Evolutionary conservation across 2,329 filamentous ascomycete genomes (phyloP), one percentile per base, ranked within the genome.

Genomic region (Coccinonectria pachysandricola): DNA sequence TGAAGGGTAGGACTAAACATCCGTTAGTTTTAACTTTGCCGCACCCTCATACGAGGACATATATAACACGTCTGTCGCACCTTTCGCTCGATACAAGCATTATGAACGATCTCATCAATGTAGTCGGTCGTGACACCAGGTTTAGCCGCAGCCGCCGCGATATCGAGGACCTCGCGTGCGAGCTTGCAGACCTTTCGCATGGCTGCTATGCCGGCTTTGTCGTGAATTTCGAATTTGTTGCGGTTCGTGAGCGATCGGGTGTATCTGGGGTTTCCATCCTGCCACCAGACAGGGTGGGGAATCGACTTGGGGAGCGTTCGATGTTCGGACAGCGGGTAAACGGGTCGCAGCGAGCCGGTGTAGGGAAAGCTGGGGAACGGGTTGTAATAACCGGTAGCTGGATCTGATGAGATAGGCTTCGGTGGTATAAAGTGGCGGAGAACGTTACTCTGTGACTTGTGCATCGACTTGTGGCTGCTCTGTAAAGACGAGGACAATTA

Each of bases 101-200:
- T 84, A 64, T 98, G 91, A 20, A 94, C 87, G 36, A 96, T 66
- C 57, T 92, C 80, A 50, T 98, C 91, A 32, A 98, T 85, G 46
- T 92, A 78, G 51, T 98, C 91, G 6, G 91, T 96, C 6, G 88
- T 95, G 17, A 96, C 79, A 24, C 91, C 91, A n/a, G 91, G 88
- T 50, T 77, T 79, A 23, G 81, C 61, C 26, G 79, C 88, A 9
- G 79, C 75, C 0, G 85, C 91, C 2, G 87, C 85, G 49, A 93
- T 81, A 55, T 98, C 91, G 36, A 98, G 62, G 8, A 96, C 86
- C 60, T 98, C 91, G 52, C 91, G 71, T 11, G 82, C 84, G 35
- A 95, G 57, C 25, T 74, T 71, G 57, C 88, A 95, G 25, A 91
- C 86, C 55, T 87, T 93, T 44, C 87, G 77, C 91, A 98, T 96